phyloP scores from a whole-genome alignment of 2,329 filamentous ascomycete genomes.

The Cercospora janseana region DNA sequence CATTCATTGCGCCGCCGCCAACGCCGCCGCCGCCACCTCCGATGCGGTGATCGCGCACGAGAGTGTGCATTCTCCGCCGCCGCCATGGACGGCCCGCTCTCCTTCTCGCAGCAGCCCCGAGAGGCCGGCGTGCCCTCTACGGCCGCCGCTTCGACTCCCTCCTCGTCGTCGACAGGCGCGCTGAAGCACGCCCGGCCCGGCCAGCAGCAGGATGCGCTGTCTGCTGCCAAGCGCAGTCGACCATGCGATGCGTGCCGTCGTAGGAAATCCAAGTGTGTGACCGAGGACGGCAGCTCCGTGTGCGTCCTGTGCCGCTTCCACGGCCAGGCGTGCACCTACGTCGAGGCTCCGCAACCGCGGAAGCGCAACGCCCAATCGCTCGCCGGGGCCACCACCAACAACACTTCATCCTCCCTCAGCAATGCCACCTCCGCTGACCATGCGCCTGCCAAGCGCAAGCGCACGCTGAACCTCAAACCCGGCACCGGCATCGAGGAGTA shows the following conservation, averaged over 20 bases:
- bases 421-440: not conserved
- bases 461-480: conserved; percentile 19
- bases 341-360: conserved; percentile 44
- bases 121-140: not conserved
- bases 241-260: conserved; percentile 28
- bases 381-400: conserved; percentile 6
- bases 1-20: no score
- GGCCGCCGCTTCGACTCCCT: conserved; percentile 11
- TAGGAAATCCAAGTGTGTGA: conserved; percentile 31
- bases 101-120: not conserved
- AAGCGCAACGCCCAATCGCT: conserved; percentile 18
- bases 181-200: conserved; percentile 13
- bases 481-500: conserved; percentile 61
- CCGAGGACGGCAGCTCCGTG: conserved; percentile 26
- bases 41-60: conserved; percentile 10
- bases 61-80: not conserved
- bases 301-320: conserved; percentile 46
- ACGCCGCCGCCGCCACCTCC: not conserved
- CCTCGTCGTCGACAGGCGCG: no score
- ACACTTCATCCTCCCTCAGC: conserved; percentile 9
- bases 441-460: conserved; percentile 17
- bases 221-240: conserved; percentile 19
- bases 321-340: conserved; percentile 71
- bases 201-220: conserved; percentile 11
- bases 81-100: not conserved